Conservation (phyloP, 176 grass and related monocot genomes). For the Rhynchospora tenuis region DNA sequence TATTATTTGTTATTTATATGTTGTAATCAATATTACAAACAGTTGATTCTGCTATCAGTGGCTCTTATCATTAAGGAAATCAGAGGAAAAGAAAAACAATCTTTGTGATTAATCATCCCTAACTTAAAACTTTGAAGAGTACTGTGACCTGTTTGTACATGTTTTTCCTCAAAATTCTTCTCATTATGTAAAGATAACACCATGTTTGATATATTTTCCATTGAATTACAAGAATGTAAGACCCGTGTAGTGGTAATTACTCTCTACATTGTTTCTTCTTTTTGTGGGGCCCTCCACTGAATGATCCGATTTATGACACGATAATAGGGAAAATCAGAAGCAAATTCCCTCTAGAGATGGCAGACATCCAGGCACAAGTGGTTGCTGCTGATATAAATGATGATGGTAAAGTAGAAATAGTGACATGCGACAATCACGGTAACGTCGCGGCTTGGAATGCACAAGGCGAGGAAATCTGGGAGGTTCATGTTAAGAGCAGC, state of each 20-base stretch:
- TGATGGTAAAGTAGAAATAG: constrained; percentile 95
- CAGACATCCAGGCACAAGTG: constrained; percentile 79
- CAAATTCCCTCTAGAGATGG: constrained; percentile 95
- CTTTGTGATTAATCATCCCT: neutral
- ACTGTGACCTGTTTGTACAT: neutral
- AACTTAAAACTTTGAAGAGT: neutral
- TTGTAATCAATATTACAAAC: neutral
- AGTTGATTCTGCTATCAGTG: neutral
- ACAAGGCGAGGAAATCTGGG: constrained; percentile 92
- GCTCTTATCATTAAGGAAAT: neutral
- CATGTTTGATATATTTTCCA: neutral
- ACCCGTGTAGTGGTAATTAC: neutral
- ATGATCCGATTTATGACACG: neutral
- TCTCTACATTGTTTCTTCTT: neutral
- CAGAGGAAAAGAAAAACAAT: neutral
- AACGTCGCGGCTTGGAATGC: constrained; percentile 94
- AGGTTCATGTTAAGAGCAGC: constrained; percentile 87
- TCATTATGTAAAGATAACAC: neutral
- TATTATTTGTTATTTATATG: neutral
- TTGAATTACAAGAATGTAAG: neutral
- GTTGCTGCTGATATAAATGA: constrained; percentile 91
- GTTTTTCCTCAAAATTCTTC: neutral
- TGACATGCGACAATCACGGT: constrained; percentile 82
- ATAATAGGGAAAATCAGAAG: constrained; percentile 69
- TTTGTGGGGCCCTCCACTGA: neutral